Conservation (phyloP, 164 flowering plant species). For the Vitis rupestris region DNA sequence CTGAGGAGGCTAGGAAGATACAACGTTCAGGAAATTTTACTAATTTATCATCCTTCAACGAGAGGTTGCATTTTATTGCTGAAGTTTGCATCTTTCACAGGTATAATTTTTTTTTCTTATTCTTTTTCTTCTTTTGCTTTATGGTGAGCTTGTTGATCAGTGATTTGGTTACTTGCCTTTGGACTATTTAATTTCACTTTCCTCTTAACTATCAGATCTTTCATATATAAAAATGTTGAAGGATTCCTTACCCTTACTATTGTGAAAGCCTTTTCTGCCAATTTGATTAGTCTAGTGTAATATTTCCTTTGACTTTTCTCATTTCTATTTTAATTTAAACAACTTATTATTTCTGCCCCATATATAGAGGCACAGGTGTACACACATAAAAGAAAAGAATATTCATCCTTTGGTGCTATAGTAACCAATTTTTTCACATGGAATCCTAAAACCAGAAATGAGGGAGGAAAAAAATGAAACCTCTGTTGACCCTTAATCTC, state of each 20-base stretch:
- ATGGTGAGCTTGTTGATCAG: background rate
- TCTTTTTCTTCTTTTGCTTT: background rate
- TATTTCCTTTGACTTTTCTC: background rate
- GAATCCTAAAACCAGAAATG: background rate
- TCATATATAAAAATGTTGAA: background rate
- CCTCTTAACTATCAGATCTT: background rate
- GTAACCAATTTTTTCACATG: no score
- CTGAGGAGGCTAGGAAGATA: constrained; percentile 74
- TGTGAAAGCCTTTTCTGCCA: background rate
- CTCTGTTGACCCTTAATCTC: background rate
- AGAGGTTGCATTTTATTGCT: constrained; percentile 90
- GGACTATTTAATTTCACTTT: background rate
- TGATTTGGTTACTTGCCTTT: background rate
- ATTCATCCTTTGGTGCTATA: no score
- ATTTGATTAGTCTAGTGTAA: background rate
- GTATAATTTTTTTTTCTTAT: constrained; percentile 30
- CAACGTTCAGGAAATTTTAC: constrained; percentile 73
- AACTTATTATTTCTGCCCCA: no score
- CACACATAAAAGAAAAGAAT: no score
- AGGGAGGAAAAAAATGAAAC: background rate
- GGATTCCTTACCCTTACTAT: background rate
- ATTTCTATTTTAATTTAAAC: background rate
- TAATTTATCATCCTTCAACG: constrained; percentile 71
- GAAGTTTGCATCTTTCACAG: constrained; percentile 97
- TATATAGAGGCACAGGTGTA: no score